Percentiles rank a stretch among this genome's conserved stretches.
Conservation (phyloP, 306 rosid genomes). For the Cicer arietinum region DNA sequence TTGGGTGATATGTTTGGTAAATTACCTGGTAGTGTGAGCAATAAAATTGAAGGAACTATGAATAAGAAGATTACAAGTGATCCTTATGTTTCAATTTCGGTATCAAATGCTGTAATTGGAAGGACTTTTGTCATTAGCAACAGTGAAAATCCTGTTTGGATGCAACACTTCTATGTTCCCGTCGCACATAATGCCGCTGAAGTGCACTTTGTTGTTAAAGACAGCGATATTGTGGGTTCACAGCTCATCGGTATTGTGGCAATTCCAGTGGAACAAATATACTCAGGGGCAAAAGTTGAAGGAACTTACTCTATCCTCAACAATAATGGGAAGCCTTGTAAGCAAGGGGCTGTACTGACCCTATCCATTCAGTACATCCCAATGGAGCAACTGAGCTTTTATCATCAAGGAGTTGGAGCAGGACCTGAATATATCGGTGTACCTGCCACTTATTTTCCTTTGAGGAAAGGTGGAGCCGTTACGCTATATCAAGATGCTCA, state of each 20-base stretch:
- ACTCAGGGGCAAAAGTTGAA: constrained; percentile 67
- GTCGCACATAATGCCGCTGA: constrained; percentile 82
- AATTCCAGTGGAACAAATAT: constrained; percentile 78
- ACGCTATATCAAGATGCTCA: constrained; percentile 95
- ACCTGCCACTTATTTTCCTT: constrained; percentile 91
- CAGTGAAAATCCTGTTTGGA: constrained; percentile 84
- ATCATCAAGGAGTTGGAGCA: constrained; percentile 85
- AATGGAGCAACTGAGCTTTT: constrained; percentile 67
- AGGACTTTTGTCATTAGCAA: constrained; percentile 93
- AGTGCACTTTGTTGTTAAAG: constrained; percentile 88
- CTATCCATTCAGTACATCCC: constrained; percentile 88
- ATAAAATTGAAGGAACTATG: constrained; percentile 71
- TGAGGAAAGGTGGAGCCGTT: constrained; percentile 81
- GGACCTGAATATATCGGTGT: constrained; percentile 86
- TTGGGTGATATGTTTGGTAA: constrained; percentile 70
- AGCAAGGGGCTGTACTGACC: constrained; percentile 69
- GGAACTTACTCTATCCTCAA: constrained; percentile 73
- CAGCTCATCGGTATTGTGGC: constrained; percentile 83
- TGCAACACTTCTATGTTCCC: constrained; percentile 85
- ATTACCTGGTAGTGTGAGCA: constrained; percentile 74
- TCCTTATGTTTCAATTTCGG: constrained; percentile 80
- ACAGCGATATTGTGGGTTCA: constrained; percentile 87
- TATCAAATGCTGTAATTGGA: constrained; percentile 79
- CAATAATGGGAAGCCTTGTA: constrained; percentile 78
- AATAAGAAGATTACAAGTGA: constrained; percentile 79